Conservation (phyloP, 306 rosid genomes). For the Castanea sativa region DNA sequence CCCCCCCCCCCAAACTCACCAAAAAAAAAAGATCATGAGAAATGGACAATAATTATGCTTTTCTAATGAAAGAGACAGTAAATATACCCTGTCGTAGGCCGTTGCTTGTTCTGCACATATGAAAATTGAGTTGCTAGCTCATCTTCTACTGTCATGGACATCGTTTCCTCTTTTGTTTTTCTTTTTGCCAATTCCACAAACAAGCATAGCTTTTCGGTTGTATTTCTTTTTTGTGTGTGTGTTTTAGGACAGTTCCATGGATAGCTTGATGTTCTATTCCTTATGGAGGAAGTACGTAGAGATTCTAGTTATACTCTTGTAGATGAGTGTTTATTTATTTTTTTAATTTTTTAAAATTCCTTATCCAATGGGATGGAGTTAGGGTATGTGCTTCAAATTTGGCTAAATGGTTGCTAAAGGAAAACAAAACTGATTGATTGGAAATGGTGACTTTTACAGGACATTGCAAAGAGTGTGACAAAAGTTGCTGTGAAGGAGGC, state of each 20-base stretch:
- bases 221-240: background rate
- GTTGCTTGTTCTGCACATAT: background rate
- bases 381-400: background rate
- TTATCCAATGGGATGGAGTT: background rate
- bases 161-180: background rate
- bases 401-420: constrained; percentile 15
- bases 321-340: background rate
- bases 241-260: background rate
- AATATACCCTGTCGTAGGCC: background rate
- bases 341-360: background rate
- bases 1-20: background rate
- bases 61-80: background rate
- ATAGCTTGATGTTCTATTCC: background rate
- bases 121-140: background rate
- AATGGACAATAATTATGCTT: background rate
- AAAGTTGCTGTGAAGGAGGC: constrained; percentile 81
- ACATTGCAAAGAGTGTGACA: constrained; percentile 83
- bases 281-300: background rate
- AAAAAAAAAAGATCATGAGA: background rate
- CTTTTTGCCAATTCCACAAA: background rate
- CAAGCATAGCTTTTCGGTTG: background rate
- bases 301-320: background rate
- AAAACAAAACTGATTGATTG: constrained; percentile 13
- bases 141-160: background rate
- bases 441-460: constrained; percentile 44